Conservation (phyloP, 306 rosid species). For the Potentilla sterilis region DNA sequence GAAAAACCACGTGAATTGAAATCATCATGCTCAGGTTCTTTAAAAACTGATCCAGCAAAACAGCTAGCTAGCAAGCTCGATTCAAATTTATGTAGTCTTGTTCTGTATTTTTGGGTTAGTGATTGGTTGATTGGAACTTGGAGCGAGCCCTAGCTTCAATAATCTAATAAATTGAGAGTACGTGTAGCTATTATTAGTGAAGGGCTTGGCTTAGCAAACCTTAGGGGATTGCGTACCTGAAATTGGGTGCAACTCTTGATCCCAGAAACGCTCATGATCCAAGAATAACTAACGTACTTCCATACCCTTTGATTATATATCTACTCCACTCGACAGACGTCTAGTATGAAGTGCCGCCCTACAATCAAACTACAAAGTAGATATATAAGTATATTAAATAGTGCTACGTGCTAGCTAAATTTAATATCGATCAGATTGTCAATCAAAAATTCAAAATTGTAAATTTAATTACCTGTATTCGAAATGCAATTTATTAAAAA, state of each 20-base stretch:
- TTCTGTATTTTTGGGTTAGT: not conserved
- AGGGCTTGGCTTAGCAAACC: not conserved
- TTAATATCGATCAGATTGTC: not conserved
- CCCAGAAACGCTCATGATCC: conserved; percentile 54
- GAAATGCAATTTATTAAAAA: no score
- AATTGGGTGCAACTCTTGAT: conserved; percentile 42
- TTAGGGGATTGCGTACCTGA: conserved; percentile 23
- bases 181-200: not conserved
- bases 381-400: no score
- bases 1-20: not conserved
- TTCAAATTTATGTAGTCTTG: not conserved
- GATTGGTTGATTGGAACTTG: conserved; percentile 1
- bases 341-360: not conserved
- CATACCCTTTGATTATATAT: conserved; percentile 19
- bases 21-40: not conserved
- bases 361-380: conserved; percentile 5
- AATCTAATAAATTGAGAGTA: not conserved
- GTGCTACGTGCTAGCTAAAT: not conserved
- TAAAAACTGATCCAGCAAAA: not conserved
- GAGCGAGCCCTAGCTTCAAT: not conserved
- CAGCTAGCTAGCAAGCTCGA: not conserved
- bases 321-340: conserved; percentile 16
- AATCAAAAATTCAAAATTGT: not conserved
- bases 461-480: no score
- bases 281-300: conserved; percentile 34